A percentile compares a stretch with the other conserved stretches of the same genome.
Conservation (phyloP, 2,329 filamentous ascomycete genomes). For the Plenodomus tracheiphilus region DNA sequence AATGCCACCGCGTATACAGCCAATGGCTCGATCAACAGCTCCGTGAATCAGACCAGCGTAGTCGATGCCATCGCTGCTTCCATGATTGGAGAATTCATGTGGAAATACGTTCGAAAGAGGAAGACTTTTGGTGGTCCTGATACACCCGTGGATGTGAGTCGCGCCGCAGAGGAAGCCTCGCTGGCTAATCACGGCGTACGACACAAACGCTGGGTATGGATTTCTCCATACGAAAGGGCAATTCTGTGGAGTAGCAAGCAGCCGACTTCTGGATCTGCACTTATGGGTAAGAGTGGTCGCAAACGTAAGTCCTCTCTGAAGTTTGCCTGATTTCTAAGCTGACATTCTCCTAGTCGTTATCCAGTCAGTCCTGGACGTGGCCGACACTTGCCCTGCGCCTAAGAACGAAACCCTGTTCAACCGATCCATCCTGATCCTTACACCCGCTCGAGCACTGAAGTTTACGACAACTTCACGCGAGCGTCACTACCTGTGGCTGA, state of each 20-base stretch:
- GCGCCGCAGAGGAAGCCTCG: conserved; percentile 59
- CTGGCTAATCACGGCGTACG: conserved; percentile 71
- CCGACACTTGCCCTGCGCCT: conserved; percentile 85
- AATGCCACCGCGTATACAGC: conserved; percentile 62
- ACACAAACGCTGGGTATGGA: conserved; percentile 98
- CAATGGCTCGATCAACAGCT: conserved; percentile 59
- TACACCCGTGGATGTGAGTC: conserved; percentile 51
- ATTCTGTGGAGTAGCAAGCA: conserved; percentile 99
- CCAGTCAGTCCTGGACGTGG: conserved; percentile 95
- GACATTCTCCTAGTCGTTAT: conserved; percentile 69
- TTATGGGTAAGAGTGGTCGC: conserved; percentile 91
- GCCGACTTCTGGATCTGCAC: conserved; percentile 79
- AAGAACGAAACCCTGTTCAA: conserved; percentile 77
- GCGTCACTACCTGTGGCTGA: conserved; percentile 93
- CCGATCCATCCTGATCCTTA: conserved; percentile 92
- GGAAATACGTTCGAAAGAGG: conserved; percentile 82
- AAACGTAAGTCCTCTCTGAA: conserved; percentile 70
- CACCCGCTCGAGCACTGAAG: conserved; percentile 89
- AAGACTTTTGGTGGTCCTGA: conserved; percentile 88
- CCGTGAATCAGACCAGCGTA: conserved; percentile 72
- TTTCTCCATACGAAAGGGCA: conserved; percentile 92
- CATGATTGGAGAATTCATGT: conserved; percentile 98
- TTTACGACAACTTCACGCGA: conserved; percentile 85
- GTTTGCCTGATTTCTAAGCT: conserved; percentile 8
- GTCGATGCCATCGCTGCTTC: conserved; percentile 97